Evolutionary conservation across 441 rosid species (phyloP).

Genomic region (Erodium trifolium): DNA sequence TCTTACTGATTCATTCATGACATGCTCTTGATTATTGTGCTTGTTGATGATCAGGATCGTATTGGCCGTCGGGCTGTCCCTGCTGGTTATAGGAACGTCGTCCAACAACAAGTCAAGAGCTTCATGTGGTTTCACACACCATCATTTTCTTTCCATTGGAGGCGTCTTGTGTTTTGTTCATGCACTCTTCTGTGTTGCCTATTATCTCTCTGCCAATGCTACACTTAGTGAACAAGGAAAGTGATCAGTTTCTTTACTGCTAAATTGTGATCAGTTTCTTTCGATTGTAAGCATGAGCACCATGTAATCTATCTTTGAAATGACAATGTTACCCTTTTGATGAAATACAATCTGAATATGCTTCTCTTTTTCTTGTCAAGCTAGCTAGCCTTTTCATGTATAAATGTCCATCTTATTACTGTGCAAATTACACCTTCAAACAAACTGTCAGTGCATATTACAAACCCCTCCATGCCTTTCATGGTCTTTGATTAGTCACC

Average conservation of each 20-base stretch:
- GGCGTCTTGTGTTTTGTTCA: constrained; percentile 80
- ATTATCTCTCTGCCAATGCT: constrained; percentile 73
- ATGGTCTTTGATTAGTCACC: neutral
- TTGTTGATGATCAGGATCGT: constrained; percentile 46
- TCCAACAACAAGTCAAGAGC: constrained; percentile 62
- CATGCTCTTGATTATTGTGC: too few species aligned
- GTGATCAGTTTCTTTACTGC: constrained; percentile 6
- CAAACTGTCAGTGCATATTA: too few species aligned
- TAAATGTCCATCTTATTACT: too few species aligned
- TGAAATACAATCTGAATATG: neutral
- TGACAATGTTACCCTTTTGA: constrained; percentile 3
- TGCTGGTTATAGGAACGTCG: constrained; percentile 67
- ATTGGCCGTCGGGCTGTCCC: constrained; percentile 58
- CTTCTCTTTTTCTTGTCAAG: neutral
- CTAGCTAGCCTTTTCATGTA: too few species aligned
- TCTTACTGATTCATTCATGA: too few species aligned
- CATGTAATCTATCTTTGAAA: neutral
- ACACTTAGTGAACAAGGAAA: constrained; percentile 36
- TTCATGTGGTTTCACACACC: constrained; percentile 82
- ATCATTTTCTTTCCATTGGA: constrained; percentile 73
- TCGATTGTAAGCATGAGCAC: neutral
- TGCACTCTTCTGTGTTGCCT: constrained; percentile 64
- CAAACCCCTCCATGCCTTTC: too few species aligned
- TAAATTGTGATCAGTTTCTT: neutral
- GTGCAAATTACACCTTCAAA: too few species aligned